phyloP scores from a whole-genome alignment of 2,329 filamentous ascomycete genomes.

The Teratosphaeria pseudoeucalypti region DNA sequence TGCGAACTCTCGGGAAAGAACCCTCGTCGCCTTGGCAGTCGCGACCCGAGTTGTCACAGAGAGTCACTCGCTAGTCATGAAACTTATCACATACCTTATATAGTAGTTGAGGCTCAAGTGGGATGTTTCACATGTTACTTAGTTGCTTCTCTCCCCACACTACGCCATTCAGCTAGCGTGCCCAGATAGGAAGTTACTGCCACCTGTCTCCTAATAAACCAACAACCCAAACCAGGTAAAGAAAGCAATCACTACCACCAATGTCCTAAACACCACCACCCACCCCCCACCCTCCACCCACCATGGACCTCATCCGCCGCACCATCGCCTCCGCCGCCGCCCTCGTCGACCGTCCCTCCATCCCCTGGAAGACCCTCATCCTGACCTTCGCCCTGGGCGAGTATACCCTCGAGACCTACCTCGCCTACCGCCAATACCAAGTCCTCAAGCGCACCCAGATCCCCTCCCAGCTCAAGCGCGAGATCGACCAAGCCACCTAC shows the following conservation, averaged over 20 bases:
- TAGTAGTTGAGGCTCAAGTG: no score
- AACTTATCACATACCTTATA: no score
- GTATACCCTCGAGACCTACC: slow-evolving; percentile 79
- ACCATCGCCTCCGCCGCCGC: slow-evolving; percentile 48
- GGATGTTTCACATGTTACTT: no score
- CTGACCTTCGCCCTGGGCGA: slow-evolving; percentile 89
- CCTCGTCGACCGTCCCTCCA: slow-evolving; percentile 80
- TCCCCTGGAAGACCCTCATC: slow-evolving; percentile 96
- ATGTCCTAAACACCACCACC: background rate
- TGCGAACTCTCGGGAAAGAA: background rate
- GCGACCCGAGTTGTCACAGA: no score
- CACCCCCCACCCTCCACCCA: background rate
- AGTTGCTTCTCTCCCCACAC: no score
- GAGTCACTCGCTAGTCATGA: no score
- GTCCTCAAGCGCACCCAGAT: slow-evolving; percentile 69
- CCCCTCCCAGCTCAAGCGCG: slow-evolving; percentile 76
- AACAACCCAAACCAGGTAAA: background rate
- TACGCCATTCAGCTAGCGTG: background rate
- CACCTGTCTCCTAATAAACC: background rate
- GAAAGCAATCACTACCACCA: background rate
- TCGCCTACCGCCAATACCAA: slow-evolving; percentile 81
- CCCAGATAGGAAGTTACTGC: background rate
- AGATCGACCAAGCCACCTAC: slow-evolving; percentile 81
- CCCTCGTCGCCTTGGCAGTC: no score
- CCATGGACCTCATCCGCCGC: slow-evolving; percentile 39